phyloP scores from a whole-genome alignment of 78 protist genomes.

The Neovahlkampfia damariscottae region DNA sequence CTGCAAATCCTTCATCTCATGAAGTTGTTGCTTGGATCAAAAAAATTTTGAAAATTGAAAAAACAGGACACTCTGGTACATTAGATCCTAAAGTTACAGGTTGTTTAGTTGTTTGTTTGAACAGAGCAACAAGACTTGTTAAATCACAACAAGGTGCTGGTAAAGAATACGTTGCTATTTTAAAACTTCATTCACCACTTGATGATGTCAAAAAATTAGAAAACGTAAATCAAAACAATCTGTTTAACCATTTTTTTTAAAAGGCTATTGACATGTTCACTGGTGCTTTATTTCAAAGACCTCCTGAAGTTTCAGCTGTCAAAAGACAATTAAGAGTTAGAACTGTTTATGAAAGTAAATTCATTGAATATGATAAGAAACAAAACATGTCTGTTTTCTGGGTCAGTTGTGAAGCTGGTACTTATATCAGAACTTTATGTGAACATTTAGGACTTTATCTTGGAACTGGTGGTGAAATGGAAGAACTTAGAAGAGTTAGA shows the following conservation, averaged over 20 bases:
- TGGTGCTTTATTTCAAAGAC: conserved; percentile 99
- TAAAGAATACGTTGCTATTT: conserved; percentile 95
- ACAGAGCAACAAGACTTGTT: conserved; percentile 98
- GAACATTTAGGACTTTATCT: conserved; percentile 96
- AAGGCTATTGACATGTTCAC: conserved; percentile 70
- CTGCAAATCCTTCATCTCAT: conserved; percentile 99
- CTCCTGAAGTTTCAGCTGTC: conserved; percentile 94
- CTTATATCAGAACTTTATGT: conserved; percentile 99
- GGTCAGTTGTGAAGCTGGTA: conserved; percentile 98
- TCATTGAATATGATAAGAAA: conserved; percentile 88
- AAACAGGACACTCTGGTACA: conserved; percentile 97
- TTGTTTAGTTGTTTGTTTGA: conserved; percentile 90
- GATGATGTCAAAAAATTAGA: conserved; percentile 46
- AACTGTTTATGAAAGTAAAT: conserved; percentile 82
- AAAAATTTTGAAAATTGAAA: conserved; percentile 77
- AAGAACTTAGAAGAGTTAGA: conserved; percentile 91
- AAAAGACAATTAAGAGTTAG: conserved; percentile 93
- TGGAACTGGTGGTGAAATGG: conserved; percentile 97
- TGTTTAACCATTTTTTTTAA: not conserved
- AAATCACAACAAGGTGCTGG: conserved; percentile 99
- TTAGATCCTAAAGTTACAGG: conserved; percentile 99
- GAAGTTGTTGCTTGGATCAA: conserved; percentile 98
- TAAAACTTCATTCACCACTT: conserved; percentile 67
- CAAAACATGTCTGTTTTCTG: conserved; percentile 87
- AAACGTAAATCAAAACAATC: conserved; percentile 18